Base-by-base conservation (phyloP, 148 eudicot genomes). In the Rheum nobile region DNA sequence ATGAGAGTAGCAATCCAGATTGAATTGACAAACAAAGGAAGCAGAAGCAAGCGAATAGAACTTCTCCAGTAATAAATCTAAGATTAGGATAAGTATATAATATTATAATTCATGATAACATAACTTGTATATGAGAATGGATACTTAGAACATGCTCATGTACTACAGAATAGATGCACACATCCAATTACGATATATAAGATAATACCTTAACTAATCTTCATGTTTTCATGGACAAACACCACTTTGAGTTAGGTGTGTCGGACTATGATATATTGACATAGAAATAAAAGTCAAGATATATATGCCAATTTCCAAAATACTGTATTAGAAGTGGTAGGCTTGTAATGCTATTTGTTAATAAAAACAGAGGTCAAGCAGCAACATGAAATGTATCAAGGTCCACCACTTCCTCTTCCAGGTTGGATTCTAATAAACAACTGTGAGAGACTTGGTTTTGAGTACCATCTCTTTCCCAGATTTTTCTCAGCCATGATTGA, bases 331-430 rank as follows among this genome's bases (percentile, higher is more conserved):
- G 38, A 32, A 65, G 70, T 65, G 70, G 70, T 65, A 65, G 70
- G 39, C 70, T 65, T 65, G 70, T 65, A 34, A 65, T 65, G 70
- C 39, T 34, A 32, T 32, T 65, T 65, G 39, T 65, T 65, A 16
- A 65, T 32, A 32, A 4, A 6, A 31, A 32, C 39, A 65, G 21
- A 65, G 70, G 6, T 65, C 31, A 65, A 61, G 3, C n/a, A 28
- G 2, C 39, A 65, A 28, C 11, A 65, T 32, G 37, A 65, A 65
- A 32, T 34, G 70, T 65, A 14, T 32, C 32, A 32, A 65, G 32
- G 70, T 31, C 70, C 39, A 65, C 39, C 70, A 65, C 70, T 57
- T 57, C 32, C 65, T 32, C 38, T 65, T 65, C 70, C 70, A 65
- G 70, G 70, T 65, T 32, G 70, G 38, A 65, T 32, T 65, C 67